Conservation (phyloP, 225 moss, liverwort and hornwort species). For the Climacium dendroides region DNA sequence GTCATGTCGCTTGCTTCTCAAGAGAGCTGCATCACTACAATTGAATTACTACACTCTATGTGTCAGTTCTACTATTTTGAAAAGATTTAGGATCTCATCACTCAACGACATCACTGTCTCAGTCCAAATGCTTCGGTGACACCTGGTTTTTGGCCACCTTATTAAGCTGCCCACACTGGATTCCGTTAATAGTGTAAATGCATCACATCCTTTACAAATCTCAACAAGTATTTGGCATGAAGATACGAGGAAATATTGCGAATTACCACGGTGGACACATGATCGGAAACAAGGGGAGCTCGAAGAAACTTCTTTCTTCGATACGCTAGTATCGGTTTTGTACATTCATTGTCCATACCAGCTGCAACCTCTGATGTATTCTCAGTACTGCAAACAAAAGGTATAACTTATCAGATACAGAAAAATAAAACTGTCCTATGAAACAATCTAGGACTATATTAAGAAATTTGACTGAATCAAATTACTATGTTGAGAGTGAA, state of each 20-base stretch:
- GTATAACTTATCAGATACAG: background rate
- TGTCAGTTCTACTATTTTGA: background rate
- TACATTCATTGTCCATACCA: background rate
- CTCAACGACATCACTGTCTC: background rate
- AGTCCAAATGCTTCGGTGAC: background rate
- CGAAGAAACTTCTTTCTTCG: conserved; percentile 6
- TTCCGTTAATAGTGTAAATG: background rate
- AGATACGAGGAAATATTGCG: background rate
- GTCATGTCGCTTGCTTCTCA: background rate
- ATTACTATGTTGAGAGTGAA: background rate
- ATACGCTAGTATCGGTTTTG: conserved; percentile 2
- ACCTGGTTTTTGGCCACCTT: background rate
- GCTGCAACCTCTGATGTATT: conserved; percentile 7
- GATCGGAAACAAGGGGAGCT: conserved; percentile 12
- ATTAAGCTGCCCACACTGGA: background rate
- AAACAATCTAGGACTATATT: background rate
- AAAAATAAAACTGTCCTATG: background rate
- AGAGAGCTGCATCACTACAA: background rate
- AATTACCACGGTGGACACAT: conserved; percentile 9
- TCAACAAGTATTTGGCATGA: background rate
- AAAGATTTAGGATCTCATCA: background rate
- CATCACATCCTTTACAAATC: background rate
- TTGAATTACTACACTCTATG: background rate
- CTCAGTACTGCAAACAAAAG: conserved; percentile 35
- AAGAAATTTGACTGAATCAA: background rate